Evolutionary conservation across 805 yeast genomes (phyloP), one percentile per base, ranked within the genome.

Genomic region (Dipodascus geniculatus): DNA sequence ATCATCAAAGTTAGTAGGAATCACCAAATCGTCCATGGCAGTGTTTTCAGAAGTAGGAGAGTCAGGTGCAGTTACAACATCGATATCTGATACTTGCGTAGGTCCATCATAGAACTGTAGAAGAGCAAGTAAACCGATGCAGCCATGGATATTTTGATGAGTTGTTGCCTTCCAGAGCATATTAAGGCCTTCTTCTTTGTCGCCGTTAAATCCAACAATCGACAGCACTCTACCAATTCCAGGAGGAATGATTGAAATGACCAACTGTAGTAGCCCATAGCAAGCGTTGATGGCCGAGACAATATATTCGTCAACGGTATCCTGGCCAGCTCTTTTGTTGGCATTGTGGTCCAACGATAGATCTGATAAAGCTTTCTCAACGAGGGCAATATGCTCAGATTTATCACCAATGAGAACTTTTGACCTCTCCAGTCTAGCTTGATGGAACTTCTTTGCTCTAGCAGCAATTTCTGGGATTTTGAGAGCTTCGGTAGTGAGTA

Each of bases 81-180:
- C 88, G 28, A 82, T 84, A 68, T 91, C 98, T n/a, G 89, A 82
- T 65, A 87, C 88, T 66, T 90, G 96, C 67, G 91, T 84, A 2
- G 97, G 98, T 1, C 98, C 97, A 65, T 91, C 96, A 65, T 90
- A 93, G 65, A 87, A 91, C 28, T 88, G 87, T 59, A 91, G 73
- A 50, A 91, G 72, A 8, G 86, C 90, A 54, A 90, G 73, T n/a
- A 89, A 69, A 1, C 95, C 96, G 58, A 91, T 78, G 55, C 93
- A 90, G 47, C 98, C 97, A 67, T 91, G 97, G 56, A 93, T 84
- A 62, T 93, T 93, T 62, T 95, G 75, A 58, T 81, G 81, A 51
- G 81, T 78, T 0, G 95, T 82, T 0, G 96, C 84, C 59, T 79
- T 79, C 99, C 99, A 91, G 23, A 93, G 81, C 81, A 89, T 79